These are phyloP conservation scores for Canna indica DNA, from an alignment of 176 grass and related monocot genomes.

Conservation along the genomic window DNA sequence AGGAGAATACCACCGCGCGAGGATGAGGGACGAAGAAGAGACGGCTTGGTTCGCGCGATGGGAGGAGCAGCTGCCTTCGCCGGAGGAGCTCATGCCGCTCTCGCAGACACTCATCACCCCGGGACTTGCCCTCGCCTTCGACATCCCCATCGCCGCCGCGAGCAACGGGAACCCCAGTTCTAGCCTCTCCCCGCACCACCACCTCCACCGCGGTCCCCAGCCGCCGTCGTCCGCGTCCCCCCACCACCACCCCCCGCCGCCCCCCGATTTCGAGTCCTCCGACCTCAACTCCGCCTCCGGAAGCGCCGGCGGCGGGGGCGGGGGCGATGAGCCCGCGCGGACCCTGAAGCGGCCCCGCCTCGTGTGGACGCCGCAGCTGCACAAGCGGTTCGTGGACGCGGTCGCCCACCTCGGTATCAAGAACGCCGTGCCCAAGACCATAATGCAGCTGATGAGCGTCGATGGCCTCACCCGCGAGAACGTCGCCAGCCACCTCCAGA, in stretches of 20 bases:
- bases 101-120: constrained; percentile 22
- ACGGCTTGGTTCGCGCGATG: constrained; percentile 5
- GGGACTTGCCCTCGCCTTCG: constrained; percentile 15
- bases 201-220: background rate
- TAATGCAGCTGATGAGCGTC: constrained; percentile 29
- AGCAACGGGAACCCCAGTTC: background rate
- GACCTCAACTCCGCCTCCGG: background rate
- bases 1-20: too few species aligned
- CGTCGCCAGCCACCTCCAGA: constrained; percentile 24
- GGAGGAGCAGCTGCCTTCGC: constrained; percentile 18
- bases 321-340: constrained; percentile 11
- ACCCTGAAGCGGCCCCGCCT: constrained; percentile 18
- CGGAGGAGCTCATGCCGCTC: constrained; percentile 19
- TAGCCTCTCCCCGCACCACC: background rate
- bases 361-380: constrained; percentile 25
- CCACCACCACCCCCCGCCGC: background rate
- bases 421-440: constrained; percentile 25
- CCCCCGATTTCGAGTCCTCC: background rate
- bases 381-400: constrained; percentile 23
- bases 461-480: constrained; percentile 24
- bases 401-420: constrained; percentile 24
- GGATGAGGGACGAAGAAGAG: constrained; percentile 16
- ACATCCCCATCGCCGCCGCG: constrained; percentile 1
- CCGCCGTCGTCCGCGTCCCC: constrained; percentile 1
- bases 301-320: background rate